A percentile compares a stretch with the other conserved stretches of the same genome.
Evolutionary conservation across 441 rosid genomes (phyloP).

Genomic region (Erysimum pusillum): DNA sequence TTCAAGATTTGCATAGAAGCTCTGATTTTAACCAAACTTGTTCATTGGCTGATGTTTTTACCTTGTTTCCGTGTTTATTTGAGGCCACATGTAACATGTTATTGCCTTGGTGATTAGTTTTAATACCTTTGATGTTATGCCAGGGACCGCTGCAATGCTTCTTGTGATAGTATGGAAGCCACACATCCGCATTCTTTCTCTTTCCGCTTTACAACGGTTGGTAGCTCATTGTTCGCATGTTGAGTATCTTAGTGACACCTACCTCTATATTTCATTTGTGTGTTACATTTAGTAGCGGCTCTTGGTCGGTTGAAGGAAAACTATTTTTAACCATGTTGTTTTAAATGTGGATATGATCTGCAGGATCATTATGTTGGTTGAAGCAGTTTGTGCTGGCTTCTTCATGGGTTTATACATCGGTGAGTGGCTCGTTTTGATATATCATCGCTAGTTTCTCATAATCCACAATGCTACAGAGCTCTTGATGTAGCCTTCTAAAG

Average conservation of each 20-base stretch:
- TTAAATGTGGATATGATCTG: conserved; percentile 37
- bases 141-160: conserved; percentile 95
- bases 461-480: neutral
- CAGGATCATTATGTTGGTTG: conserved; percentile 89
- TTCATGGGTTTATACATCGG: conserved; percentile 87
- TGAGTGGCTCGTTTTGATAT: conserved; percentile 50
- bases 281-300: neutral
- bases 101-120: neutral
- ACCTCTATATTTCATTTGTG: neutral
- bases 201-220: conserved; percentile 75
- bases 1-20: neutral
- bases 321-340: neutral
- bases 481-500: neutral
- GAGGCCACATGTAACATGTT: neutral
- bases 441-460: neutral
- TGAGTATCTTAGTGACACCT: conserved; percentile 9
- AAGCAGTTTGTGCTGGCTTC: conserved; percentile 85
- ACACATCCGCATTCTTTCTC: conserved; percentile 71
- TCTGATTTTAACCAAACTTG: conserved; percentile 1
- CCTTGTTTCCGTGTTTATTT: neutral
- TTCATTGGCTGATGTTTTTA: neutral
- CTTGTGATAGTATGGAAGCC: conserved; percentile 89
- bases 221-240: conserved; percentile 9
- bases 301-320: neutral
- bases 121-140: conserved; percentile 13